phyloP scores from a whole-genome alignment of 2,329 filamentous ascomycete genomes.

The Mycogone perniciosa region DNA sequence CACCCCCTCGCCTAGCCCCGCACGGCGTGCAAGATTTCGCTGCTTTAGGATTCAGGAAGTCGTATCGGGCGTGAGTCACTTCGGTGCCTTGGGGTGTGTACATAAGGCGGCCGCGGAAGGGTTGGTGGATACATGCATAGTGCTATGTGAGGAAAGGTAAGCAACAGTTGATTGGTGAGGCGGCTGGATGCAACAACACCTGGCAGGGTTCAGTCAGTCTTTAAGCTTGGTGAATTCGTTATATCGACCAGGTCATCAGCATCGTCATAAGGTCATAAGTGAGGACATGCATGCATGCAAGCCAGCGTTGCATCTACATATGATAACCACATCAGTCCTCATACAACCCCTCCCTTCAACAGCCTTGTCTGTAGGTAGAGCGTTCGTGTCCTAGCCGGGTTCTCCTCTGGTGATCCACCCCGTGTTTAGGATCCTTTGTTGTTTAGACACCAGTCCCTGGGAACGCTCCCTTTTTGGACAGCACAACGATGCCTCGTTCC shows the following conservation, averaged over 20 bases:
- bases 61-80: not conserved
- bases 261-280: not conserved
- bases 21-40: not conserved
- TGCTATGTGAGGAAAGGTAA: not conserved
- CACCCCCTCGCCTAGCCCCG: not conserved
- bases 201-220: not conserved
- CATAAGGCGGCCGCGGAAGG: not conserved
- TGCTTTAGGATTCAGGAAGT: not conserved
- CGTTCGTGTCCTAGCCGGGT: too few species aligned
- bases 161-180: not conserved
- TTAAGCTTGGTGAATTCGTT: slow-evolving; percentile 1
- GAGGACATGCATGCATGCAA: not conserved
- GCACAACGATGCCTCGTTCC: slow-evolving; percentile 80
- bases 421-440: not conserved
- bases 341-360: not conserved
- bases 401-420: not conserved
- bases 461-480: slow-evolving; percentile 90
- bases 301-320: not conserved
- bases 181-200: not conserved
- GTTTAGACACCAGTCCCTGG: slow-evolving; percentile 73
- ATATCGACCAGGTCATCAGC: slow-evolving; percentile 1
- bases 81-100: not conserved
- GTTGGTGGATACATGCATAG: not conserved
- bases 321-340: not conserved
- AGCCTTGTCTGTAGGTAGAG: not conserved